Evolutionary conservation across 1,139 yeast species (phyloP).

Genomic region (Yamadazyma epiphylla): DNA sequence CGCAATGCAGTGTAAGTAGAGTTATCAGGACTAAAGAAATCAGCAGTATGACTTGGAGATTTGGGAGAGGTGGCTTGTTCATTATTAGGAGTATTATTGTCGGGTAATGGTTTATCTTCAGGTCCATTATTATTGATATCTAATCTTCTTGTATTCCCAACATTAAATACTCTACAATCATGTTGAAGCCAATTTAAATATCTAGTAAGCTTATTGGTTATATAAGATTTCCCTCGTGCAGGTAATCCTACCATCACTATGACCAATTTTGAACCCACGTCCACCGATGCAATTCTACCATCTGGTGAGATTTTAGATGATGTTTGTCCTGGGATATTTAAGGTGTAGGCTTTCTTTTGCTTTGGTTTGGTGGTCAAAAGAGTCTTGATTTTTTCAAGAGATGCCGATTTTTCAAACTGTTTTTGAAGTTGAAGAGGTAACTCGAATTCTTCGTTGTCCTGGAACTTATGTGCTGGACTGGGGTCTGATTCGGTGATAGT

Average conservation of each 20-base stretch:
- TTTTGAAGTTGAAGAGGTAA: conserved; percentile 32
- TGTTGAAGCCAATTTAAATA: conserved; percentile 92
- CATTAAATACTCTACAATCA: conserved; percentile 85
- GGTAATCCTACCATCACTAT: conserved; percentile 95
- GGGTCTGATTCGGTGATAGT: too few species aligned
- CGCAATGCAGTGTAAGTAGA: conserved; percentile 60
- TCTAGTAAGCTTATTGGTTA: conserved; percentile 83
- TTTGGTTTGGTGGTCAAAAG: conserved; percentile 37
- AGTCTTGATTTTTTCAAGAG: conserved; percentile 37
- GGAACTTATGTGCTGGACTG: not conserved
- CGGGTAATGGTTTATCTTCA: conserved; percentile 68
- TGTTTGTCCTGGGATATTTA: conserved; percentile 92
- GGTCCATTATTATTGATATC: conserved; percentile 67
- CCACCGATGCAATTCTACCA: conserved; percentile 69
- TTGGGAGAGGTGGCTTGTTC: conserved; percentile 14
- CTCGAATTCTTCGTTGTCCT: conserved; percentile 6
- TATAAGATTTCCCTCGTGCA: conserved; percentile 89
- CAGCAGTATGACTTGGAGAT: conserved; percentile 57
- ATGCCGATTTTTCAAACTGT: conserved; percentile 38
- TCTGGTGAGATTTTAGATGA: conserved; percentile 80
- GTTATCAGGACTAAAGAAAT: conserved; percentile 83
- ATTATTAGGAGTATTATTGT: conserved; percentile 40
- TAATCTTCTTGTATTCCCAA: conserved; percentile 86
- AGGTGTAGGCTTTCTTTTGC: conserved; percentile 63
- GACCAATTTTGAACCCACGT: conserved; percentile 77